A percentile compares a stretch with the other conserved stretches of the same genome.
Conservation (phyloP, 139 green algal species). For the Choricystis sp. region DNA sequence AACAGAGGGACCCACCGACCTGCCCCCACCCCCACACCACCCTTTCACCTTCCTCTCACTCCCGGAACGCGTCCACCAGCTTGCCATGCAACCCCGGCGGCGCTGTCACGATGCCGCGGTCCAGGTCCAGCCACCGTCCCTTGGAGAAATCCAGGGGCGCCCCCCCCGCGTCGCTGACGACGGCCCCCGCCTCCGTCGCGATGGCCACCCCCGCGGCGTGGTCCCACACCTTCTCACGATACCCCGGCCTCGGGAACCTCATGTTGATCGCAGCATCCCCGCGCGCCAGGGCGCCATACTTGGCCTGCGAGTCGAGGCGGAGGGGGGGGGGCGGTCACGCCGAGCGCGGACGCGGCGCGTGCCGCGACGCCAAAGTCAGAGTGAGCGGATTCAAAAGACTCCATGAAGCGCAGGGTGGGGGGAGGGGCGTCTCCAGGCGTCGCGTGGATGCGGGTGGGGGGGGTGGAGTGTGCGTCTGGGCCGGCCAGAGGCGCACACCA, state of each 20-base stretch:
- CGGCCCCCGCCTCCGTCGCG: slow-evolving; percentile 63
- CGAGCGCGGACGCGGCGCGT: slow-evolving; percentile 33
- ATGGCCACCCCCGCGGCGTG: slow-evolving; percentile 66
- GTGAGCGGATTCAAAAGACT: slow-evolving; percentile 68
- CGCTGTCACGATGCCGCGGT: slow-evolving; percentile 37
- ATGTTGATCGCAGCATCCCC: slow-evolving; percentile 76
- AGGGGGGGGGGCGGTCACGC: slow-evolving; percentile 41
- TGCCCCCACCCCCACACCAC: background rate
- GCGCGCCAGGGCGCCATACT: slow-evolving; percentile 63
- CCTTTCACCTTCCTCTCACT: background rate
- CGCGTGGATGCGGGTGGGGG: slow-evolving; percentile 9
- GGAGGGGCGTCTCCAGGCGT: no score
- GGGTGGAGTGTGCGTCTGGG: slow-evolving; percentile 6
- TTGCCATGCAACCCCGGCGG: slow-evolving; percentile 22
- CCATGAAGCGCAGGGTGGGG: slow-evolving; percentile 52
- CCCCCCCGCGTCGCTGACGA: slow-evolving; percentile 32
- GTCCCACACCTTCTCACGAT: slow-evolving; percentile 91
- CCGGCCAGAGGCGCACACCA: slow-evolving; percentile 31
- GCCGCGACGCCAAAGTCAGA: slow-evolving; percentile 37
- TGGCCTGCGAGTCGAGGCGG: slow-evolving; percentile 78
- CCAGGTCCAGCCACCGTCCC: slow-evolving; percentile 28
- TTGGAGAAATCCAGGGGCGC: slow-evolving; percentile 22
- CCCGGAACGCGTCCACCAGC: background rate
- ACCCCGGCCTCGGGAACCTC: slow-evolving; percentile 63
- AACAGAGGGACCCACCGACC: no score